These are phyloP conservation scores for Pleurotus tuber-regium DNA, from an alignment of 768 basidiomycete species.

Conservation along the genomic window DNA sequence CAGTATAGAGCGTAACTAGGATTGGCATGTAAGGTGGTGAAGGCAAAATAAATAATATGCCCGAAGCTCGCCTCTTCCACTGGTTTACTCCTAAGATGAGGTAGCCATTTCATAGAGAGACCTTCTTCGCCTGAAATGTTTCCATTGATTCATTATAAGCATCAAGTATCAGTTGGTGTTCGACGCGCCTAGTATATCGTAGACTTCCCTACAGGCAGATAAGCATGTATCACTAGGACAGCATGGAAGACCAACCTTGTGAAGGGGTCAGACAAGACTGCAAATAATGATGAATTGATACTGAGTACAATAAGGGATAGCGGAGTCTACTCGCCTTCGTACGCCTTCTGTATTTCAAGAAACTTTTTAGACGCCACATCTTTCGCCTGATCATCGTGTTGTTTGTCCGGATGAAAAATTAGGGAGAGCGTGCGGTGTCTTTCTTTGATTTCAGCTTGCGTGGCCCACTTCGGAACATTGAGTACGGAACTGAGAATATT, in stretches of 20 bases:
- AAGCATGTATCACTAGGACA: neutral
- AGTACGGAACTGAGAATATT: slow-evolving; percentile 7
- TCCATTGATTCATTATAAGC: neutral
- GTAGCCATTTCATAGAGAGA: slow-evolving; percentile 42
- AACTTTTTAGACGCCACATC: slow-evolving; percentile 65
- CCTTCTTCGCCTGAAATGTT: slow-evolving; percentile 29
- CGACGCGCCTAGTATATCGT: slow-evolving; percentile 64
- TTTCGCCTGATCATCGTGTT: slow-evolving; percentile 54
- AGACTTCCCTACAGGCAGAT: slow-evolving; percentile 52
- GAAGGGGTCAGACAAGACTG: slow-evolving; percentile 73
- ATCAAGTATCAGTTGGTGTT: too few relatives aligned
- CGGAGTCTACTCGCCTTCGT: slow-evolving; percentile 61
- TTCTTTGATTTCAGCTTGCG: slow-evolving; percentile 57
- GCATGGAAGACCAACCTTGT: slow-evolving; percentile 43
- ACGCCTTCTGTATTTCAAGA: slow-evolving; percentile 77
- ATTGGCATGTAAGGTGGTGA: too few relatives aligned
- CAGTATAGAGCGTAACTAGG: slow-evolving; percentile 46
- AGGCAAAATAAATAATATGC: too few relatives aligned
- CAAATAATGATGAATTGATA: too few relatives aligned
- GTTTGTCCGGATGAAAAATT: slow-evolving; percentile 84
- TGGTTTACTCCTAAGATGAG: slow-evolving; percentile 39
- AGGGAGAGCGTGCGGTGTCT: slow-evolving; percentile 71
- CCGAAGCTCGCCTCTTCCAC: slow-evolving; percentile 42
- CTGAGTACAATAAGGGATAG: too few relatives aligned
- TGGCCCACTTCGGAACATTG: slow-evolving; percentile 9